A percentile compares a stretch with the other conserved stretches of the same genome.
Evolutionary conservation across 1,284 basidiomycete species (phyloP).

Genomic region (Tremellales sp.): DNA sequence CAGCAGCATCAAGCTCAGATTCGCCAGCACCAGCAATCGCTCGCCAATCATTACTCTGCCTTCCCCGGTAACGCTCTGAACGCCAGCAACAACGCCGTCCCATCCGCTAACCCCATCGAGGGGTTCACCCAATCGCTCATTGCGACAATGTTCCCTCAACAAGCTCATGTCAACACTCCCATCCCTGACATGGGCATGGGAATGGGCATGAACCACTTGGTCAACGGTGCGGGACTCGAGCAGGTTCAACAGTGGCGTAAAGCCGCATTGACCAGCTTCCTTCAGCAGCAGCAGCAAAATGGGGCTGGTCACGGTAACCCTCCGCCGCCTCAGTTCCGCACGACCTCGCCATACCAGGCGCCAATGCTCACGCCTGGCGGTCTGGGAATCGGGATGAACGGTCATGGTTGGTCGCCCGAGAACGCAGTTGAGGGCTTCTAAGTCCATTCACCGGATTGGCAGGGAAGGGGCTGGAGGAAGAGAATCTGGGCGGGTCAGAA

Average conservation of each 20-base stretch:
- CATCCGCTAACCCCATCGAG: constrained; percentile 8
- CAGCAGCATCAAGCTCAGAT: constrained; percentile 9
- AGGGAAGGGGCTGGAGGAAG: too few relatives aligned
- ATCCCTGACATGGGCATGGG: constrained; percentile 9
- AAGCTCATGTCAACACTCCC: constrained; percentile 11
- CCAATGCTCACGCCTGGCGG: neutral
- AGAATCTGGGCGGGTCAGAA: too few relatives aligned
- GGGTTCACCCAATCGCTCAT: constrained; percentile 25
- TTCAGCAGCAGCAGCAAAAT: neutral
- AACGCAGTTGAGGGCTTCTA: neutral
- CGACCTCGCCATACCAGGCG: neutral
- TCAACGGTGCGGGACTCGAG: neutral
- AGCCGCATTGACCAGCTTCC: neutral
- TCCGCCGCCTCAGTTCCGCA: neutral
- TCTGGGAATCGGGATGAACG: neutral
- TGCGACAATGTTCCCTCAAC: constrained; percentile 30
- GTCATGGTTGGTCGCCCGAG: neutral
- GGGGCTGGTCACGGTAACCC: neutral
- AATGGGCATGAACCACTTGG: constrained; percentile 3
- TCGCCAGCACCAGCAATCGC: constrained; percentile 6
- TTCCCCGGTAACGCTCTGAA: neutral
- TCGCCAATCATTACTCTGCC: neutral
- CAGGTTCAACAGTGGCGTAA: constrained; percentile 5
- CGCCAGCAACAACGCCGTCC: too few relatives aligned
- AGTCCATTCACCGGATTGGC: too few relatives aligned